Conservation (phyloP, 2,329 filamentous ascomycete species). For the Ophiostoma quercus region DNA sequence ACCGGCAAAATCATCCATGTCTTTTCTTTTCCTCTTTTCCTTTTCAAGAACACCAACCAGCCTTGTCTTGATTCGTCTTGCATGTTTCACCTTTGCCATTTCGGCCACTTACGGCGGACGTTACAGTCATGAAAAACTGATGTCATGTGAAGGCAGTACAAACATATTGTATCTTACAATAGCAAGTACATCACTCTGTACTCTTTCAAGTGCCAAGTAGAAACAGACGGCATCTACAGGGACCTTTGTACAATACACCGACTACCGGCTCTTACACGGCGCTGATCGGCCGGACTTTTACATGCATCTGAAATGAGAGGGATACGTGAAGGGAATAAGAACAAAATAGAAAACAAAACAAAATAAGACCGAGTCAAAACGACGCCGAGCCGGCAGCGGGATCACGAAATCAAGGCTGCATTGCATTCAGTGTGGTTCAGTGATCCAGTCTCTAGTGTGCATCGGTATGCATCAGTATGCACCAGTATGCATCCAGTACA, state of each 20-base stretch:
- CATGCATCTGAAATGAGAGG: background rate
- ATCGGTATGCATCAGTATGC: background rate
- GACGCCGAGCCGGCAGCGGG: constrained; percentile 8
- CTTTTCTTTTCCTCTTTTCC: background rate
- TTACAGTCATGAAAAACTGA: background rate
- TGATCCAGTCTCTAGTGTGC: background rate
- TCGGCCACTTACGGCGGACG: constrained; percentile 1
- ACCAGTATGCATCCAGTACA: background rate
- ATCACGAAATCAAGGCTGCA: constrained; percentile 13
- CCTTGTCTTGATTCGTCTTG: constrained; percentile 9
- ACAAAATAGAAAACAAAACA: background rate
- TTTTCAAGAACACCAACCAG: background rate
- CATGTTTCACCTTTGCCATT: background rate
- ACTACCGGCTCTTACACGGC: constrained; percentile 9
- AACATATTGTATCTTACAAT: background rate
- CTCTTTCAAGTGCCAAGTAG: background rate
- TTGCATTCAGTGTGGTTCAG: background rate
- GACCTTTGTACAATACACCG: background rate
- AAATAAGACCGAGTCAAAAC: constrained; percentile 6
- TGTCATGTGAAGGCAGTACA: background rate
- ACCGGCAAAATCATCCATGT: background rate
- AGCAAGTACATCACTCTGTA: background rate
- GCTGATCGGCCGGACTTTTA: constrained; percentile 6
- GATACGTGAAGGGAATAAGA: background rate
- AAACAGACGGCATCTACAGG: too few relatives aligned